Evolutionary conservation across 2,329 filamentous ascomycete genomes (phyloP).

Genomic region (Phyllosticta citribraziliensis): DNA sequence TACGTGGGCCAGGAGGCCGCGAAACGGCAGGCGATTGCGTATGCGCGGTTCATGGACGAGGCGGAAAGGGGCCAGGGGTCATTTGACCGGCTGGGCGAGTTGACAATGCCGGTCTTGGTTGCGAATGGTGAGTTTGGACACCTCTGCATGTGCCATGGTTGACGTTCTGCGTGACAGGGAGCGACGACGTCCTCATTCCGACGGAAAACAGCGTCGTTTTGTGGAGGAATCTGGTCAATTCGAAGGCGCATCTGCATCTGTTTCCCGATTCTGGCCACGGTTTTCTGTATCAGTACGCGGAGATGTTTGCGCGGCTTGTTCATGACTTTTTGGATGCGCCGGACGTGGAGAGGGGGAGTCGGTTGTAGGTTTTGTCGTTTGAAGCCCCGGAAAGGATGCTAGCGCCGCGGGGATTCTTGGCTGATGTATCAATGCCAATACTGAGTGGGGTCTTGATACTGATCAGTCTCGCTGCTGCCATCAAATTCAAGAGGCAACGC

Average conservation of each 20-base stretch:
- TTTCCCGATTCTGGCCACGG: constrained; percentile 16
- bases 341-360: neutral
- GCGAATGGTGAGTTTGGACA: constrained; percentile 15
- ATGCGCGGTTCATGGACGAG: constrained; percentile 8
- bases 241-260: constrained; percentile 13
- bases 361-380: neutral
- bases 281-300: constrained; percentile 17
- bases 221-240: constrained; percentile 12
- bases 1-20: constrained; percentile 9
- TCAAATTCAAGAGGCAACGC: too few species aligned
- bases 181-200: constrained; percentile 14
- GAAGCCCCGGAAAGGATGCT: too few species aligned
- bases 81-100: constrained; percentile 18
- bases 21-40: constrained; percentile 8
- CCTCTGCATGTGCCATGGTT: neutral
- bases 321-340: constrained; percentile 10
- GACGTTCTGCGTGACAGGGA: neutral
- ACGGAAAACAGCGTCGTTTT: constrained; percentile 14
- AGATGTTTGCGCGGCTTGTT: constrained; percentile 12
- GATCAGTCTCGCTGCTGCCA: too few species aligned
- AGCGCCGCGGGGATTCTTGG: too few species aligned
- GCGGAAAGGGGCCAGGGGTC: constrained; percentile 1
- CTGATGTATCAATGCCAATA: too few species aligned
- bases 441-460: too few species aligned
- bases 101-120: constrained; percentile 22